Percentiles rank a stretch among this genome's conserved stretches.
Conservation (phyloP, 208 protist species). For the Acanthamoeba healyi region DNA sequence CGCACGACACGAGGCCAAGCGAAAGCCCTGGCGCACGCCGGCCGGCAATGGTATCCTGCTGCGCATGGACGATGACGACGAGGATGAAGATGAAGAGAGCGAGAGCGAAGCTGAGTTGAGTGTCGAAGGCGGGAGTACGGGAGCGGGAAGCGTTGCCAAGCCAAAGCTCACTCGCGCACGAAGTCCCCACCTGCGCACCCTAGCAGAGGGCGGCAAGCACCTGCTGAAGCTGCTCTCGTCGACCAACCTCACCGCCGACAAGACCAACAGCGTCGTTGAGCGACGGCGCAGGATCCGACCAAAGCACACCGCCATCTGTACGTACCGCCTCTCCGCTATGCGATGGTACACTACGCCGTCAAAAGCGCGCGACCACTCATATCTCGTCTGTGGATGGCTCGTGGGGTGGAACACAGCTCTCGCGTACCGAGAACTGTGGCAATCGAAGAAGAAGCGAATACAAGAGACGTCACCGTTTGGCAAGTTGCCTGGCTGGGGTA, state of each 20-base stretch:
- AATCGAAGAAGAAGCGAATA: constrained; percentile 49
- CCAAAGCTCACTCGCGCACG: too few relatives aligned
- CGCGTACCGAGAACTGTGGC: constrained; percentile 69
- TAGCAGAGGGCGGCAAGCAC: neutral
- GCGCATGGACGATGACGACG: constrained; percentile 2
- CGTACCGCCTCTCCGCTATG: too few relatives aligned
- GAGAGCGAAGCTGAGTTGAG: neutral
- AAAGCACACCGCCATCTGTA: constrained; percentile 55
- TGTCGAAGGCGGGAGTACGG: too few relatives aligned
- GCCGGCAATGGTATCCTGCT: neutral
- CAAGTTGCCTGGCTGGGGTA: constrained; percentile 53
- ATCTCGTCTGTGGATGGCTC: too few relatives aligned
- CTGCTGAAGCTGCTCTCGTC: neutral
- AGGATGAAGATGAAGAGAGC: neutral
- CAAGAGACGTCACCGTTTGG: constrained; percentile 49
- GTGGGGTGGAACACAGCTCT: neutral
- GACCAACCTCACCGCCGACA: neutral
- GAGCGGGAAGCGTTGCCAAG: too few relatives aligned
- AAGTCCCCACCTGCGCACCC: neutral
- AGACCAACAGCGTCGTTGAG: neutral
- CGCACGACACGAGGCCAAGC: neutral
- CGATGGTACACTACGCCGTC: too few relatives aligned
- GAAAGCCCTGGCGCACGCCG: neutral
- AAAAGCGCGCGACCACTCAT: too few relatives aligned
- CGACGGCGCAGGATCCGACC: neutral